Evolutionary conservation across 2,329 filamentous ascomycete genomes (phyloP).

Genomic region (Ascochyta koolunga): DNA sequence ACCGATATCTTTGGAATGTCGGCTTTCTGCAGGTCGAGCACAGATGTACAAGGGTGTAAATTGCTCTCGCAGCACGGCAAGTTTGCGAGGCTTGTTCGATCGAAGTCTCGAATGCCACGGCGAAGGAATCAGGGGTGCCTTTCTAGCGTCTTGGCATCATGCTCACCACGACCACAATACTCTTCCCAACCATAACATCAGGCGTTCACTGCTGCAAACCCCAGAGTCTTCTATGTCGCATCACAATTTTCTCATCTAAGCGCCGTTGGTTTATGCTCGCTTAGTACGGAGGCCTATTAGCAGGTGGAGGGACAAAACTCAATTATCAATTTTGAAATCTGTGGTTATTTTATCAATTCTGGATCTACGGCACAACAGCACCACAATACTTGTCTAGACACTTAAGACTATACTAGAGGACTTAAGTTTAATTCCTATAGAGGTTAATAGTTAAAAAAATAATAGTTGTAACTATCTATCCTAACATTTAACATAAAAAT

Average conservation of each 20-base stretch:
- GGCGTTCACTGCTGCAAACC: background rate
- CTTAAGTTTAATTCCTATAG: too few species aligned
- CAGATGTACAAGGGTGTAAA: background rate
- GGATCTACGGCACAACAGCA: too few species aligned
- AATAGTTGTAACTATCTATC: too few species aligned
- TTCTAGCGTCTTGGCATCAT: slow-evolving; percentile 4
- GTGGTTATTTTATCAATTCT: too few species aligned
- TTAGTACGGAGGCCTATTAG: too few species aligned
- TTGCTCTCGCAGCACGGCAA: background rate
- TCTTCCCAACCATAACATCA: background rate
- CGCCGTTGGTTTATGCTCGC: background rate
- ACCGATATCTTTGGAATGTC: background rate
- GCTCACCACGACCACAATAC: background rate
- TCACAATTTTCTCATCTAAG: slow-evolving; percentile 8
- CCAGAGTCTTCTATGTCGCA: background rate
- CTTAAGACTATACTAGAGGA: too few species aligned
- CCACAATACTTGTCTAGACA: too few species aligned
- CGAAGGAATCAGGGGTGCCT: background rate
- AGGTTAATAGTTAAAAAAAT: too few species aligned
- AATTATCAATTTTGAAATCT: too few species aligned
- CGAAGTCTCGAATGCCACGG: slow-evolving; percentile 6
- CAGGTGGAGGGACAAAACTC: too few species aligned
- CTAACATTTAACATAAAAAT: too few species aligned
- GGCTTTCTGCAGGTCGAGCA: background rate
- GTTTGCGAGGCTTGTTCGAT: slow-evolving; percentile 6